Evolutionary conservation across 305 asterid genomes (phyloP).

Genomic region (Solanum chacoense): DNA sequence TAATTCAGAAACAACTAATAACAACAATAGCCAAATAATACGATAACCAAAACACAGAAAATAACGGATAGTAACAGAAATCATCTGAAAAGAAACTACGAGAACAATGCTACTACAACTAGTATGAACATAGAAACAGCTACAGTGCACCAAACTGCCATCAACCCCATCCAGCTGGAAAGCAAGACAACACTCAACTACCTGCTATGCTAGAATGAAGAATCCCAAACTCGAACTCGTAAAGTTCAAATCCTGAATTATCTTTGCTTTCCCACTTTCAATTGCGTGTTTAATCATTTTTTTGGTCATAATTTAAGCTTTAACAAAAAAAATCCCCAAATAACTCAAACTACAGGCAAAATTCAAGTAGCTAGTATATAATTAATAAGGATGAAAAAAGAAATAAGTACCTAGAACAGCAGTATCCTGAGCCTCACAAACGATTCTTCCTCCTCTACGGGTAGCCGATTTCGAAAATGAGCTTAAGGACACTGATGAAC

Average conservation of each 20-base stretch:
- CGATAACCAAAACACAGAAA: background rate
- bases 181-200: background rate
- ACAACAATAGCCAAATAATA: background rate
- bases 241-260: background rate
- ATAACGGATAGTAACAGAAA: background rate
- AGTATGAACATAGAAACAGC: background rate
- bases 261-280: background rate
- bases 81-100: background rate
- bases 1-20: background rate
- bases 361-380: background rate
- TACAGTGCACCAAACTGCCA: background rate
- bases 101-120: background rate
- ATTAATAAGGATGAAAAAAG: background rate
- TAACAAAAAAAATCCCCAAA: background rate
- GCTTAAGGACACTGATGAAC: constrained; percentile 22
- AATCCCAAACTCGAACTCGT: background rate
- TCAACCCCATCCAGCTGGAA: background rate
- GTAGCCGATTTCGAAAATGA: constrained; percentile 21
- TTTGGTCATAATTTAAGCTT: background rate
- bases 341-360: background rate
- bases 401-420: constrained; percentile 16
- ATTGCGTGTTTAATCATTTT: background rate
- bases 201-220: background rate
- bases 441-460: constrained; percentile 31
- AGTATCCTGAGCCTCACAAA: constrained; percentile 72